Evolutionary conservation across 306 rosid species (phyloP), one percentile per base, ranked within the genome.

Genomic region (Cicer chorassanicum): DNA sequence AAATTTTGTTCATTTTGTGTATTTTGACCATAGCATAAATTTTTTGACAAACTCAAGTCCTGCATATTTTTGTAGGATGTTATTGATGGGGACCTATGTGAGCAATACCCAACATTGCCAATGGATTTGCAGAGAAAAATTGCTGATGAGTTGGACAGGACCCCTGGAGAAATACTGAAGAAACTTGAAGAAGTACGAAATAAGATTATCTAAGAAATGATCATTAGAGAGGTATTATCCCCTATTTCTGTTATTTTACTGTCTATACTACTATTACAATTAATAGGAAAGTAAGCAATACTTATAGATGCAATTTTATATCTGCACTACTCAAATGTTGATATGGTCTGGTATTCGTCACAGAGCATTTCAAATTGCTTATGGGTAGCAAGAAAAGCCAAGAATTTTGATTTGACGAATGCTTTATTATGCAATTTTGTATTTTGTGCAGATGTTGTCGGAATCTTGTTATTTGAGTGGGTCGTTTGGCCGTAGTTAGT

Each of bases 61-160:
- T 81, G 6, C 41, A 4, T 66, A 36, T 21, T 76, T 73, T 53
- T 84, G 86, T 85, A 94, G 98, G 96, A 94, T 81, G 97, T 93
- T 74, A 93, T 93, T 65, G 99, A 92, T 82, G 99, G 99, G 51
- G 99, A 94, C 87, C 93, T 94, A 10, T 94, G 99, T 6, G 99
- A 94, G 88, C 99, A 94, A 82, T 94, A 76, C 81, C 99, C 99
- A 29, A 88, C 99, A 56, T 76, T 92, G 84, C 99, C 99, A 29
- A 73, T 89, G 86, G 99, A 94, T 85, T 73, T 94, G 85, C 99
- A 94, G 89, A 90, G 93, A 75, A 94, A 94, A 78, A 94, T 94
- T 89, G 97, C 97, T 0, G 96, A 89, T 84, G 99, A 94, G 81
- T 77, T 94, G 83, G 99, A 92, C 81, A 84, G 96, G 86, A 94